Base-by-base conservation (phyloP, 1,284 basidiomycete genomes). In the Athelia psychrophila region DNA sequence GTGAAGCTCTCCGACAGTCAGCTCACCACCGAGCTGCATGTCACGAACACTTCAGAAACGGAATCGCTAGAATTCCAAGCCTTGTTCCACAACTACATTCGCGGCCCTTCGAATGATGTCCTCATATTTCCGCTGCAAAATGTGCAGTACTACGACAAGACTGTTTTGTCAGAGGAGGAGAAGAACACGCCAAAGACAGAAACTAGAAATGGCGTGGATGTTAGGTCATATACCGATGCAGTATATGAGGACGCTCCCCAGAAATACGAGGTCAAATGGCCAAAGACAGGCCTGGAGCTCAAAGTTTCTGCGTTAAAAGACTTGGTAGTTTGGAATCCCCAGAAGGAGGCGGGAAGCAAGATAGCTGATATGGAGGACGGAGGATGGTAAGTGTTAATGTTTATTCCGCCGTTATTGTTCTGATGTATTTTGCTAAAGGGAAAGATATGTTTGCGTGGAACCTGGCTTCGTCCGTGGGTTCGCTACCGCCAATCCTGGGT, bases 281-380 rank as follows among this genome's bases (percentile, higher is more conserved):
- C 77, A 2, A 74, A 66, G 1, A 80, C 81, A 3, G 76, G 78
- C 0, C 58, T 90, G 25, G 74, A 78, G 50, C 72, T 94, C 50
- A 79, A 70, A 56, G 78, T 82, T 47, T 70, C 66, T 23, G 81
- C 84, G 32, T 78, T 94, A 58, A 84, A 87, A 69, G 84, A 91
- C 63, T 81, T 91, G 3, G 89, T 91, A 9, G 72, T 94, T 40
- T 95, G 93, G 93, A 95, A 96, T 71, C 93, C 93, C 6, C 82
- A 83, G 58, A 74, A 75, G 40, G 81, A 78, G 52, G 74, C 72
- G 4, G 92, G 91, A 0, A 73, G 75, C 45, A 86, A 83, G 62
- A 88, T 95, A 8, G 81, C 68, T 10, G 93, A 96, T 62, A 92
- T 96, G 90, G 91, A 95, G 63, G 77, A 80, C 2, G 80, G 80